Conservation (phyloP, 805 yeast species). For the Jamesozyma jinghongensis region DNA sequence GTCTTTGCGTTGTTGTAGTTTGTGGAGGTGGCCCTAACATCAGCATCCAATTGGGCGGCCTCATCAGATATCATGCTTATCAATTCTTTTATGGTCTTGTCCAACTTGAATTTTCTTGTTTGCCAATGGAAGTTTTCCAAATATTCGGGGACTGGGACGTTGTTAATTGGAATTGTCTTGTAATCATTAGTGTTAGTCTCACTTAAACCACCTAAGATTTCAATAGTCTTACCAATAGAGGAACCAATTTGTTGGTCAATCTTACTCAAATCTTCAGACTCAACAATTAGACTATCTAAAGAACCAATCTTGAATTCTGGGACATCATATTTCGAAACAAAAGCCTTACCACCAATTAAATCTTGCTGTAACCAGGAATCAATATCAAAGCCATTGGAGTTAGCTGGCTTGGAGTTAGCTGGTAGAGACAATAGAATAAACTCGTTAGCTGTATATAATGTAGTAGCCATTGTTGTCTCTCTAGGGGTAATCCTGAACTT, state of each 20-base stretch:
- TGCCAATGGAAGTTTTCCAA: conserved; percentile 81
- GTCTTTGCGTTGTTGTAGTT: conserved; percentile 76
- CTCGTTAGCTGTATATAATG: conserved; percentile 28
- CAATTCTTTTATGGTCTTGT: conserved; percentile 71
- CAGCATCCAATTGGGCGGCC: conserved; percentile 74
- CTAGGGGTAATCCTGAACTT: too few relatives aligned
- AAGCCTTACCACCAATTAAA: conserved; percentile 50
- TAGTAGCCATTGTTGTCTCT: conserved; percentile 16
- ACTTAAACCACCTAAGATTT: conserved; percentile 48
- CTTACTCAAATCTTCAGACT: conserved; percentile 81
- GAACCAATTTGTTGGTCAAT: conserved; percentile 68
- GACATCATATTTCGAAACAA: conserved; percentile 47
- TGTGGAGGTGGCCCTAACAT: conserved; percentile 67
- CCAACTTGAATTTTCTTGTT: conserved; percentile 73
- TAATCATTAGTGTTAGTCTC: conserved; percentile 37
- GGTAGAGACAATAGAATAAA: conserved; percentile 49
- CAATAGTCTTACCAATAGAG: conserved; percentile 67
- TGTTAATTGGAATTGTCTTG: conserved; percentile 43
- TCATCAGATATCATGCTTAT: conserved; percentile 63
- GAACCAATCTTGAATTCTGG: conserved; percentile 94
- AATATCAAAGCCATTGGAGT: conserved; percentile 32
- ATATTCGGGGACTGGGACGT: conserved; percentile 46
- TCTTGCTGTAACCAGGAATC: conserved; percentile 46
- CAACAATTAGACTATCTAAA: conserved; percentile 80
- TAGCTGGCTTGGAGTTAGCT: conserved; percentile 45